These are phyloP conservation scores for Rhododendron ovatum DNA, from an alignment of 148 eudicot species.

Conservation along the genomic window DNA sequence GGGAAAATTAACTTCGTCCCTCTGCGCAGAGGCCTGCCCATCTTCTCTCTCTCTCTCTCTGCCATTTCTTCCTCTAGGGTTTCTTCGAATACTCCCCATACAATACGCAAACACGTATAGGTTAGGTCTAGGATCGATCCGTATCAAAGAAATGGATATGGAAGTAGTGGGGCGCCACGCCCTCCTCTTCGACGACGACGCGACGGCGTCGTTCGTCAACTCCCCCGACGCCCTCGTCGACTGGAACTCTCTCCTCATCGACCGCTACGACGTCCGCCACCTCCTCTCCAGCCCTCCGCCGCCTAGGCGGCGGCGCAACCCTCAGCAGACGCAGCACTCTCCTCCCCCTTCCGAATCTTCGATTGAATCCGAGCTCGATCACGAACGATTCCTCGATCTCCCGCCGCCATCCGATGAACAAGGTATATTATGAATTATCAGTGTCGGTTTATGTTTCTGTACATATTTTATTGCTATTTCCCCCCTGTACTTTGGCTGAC, in stretches of 20 bases:
- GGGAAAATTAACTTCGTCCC: not conserved
- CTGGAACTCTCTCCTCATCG: conserved; percentile 93
- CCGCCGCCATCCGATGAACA: conserved; percentile 30
- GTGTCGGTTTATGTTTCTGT: not conserved
- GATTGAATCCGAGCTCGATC: conserved; percentile 51
- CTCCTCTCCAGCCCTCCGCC: conserved; percentile 71
- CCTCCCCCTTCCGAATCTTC: conserved; percentile 26
- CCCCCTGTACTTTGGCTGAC: not conserved
- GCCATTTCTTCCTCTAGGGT: not conserved
- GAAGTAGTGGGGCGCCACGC: conserved; percentile 85
- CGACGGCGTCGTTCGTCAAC: conserved; percentile 66
- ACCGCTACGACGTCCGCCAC: conserved; percentile 96
- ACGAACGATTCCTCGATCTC: conserved; percentile 74
- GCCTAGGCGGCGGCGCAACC: conserved; percentile 43
- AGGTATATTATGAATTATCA: conserved; percentile 29
- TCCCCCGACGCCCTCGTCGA: conserved; percentile 82
- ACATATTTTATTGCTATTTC: not conserved
- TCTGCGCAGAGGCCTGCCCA: not conserved
- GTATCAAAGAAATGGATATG: conserved; percentile 27
- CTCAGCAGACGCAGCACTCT: conserved; percentile 14
- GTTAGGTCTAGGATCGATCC: not conserved
- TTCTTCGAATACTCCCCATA: not conserved
- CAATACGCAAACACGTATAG: not conserved
- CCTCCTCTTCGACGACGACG: conserved; percentile 88
- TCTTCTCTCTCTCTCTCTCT: not conserved